Base-by-base conservation (phyloP, 305 asterid genomes). In the Fraxinus greggii region DNA sequence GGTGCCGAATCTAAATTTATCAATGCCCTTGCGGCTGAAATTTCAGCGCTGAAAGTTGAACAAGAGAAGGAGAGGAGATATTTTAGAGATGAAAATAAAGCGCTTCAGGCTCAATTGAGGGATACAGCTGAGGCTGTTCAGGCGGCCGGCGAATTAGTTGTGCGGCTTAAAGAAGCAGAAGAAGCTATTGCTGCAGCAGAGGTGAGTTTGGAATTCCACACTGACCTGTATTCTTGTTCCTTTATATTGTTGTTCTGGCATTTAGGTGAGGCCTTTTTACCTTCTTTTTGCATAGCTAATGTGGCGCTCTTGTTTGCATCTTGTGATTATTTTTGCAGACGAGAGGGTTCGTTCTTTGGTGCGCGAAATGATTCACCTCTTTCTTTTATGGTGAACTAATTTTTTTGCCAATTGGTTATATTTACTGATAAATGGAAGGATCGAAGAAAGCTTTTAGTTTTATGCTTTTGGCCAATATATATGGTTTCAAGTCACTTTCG, bases 121-220 rank as follows among this genome's bases (percentile, higher is more conserved):
- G 99, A 97, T 89, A 97, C 98, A 78, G 97, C 98, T 69, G 99
- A 97, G 91, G 99, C 99, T 82, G 98, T 97, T 85, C 94, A 97
- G 88, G 99, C 98, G 54, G 98, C 99, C 82, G 97, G 98, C 65
- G 99, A 97, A 88, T 88, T 97, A 79, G 95, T 97, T 76, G 97
- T 95, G 75, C 92, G 98, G 85, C 99, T 97, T 84, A 94, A 89
- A 86, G 98, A 97, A 84, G 92, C 97, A 51, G 98, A 95, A 84
- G 98, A 91, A 86, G 94, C 97, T 77, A 82, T 90, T 79, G 89
- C 88, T 67, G 90, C 93, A 78, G 93, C 98, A 36, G 95, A 95
- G 97, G 99, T 95, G 87, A 87, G 91, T 87, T 85, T 81, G 10
- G 78, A 76, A 83, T 77, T 81, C 67, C 77, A 21, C 81, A 72